Conservation (phyloP, 257 asterid species). For the Schizonepeta tenuifolia region DNA sequence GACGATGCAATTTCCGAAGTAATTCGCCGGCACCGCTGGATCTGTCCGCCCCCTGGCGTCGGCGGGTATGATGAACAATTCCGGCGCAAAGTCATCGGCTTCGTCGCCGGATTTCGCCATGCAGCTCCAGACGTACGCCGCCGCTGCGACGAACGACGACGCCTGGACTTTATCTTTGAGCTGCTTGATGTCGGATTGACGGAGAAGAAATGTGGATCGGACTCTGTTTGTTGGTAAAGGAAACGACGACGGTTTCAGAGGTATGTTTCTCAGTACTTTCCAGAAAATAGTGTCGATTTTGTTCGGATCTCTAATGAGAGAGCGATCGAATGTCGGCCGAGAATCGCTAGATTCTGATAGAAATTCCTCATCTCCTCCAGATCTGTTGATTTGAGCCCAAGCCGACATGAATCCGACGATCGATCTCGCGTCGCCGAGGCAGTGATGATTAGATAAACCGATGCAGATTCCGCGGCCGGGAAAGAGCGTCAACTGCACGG, state of each 20-base stretch:
- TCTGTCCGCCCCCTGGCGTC: constrained; percentile 33
- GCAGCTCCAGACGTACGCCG: constrained; percentile 44
- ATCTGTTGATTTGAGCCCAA: constrained; percentile 47
- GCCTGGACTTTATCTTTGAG: constrained; percentile 34
- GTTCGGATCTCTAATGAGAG: neutral
- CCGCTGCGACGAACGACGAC: constrained; percentile 42
- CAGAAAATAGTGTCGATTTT: neutral
- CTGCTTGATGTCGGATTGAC: constrained; percentile 30
- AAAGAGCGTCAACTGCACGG: constrained; percentile 45
- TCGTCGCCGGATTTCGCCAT: constrained; percentile 34
- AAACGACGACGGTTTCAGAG: constrained; percentile 16
- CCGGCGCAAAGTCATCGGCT: neutral
- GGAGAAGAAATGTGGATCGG: constrained; percentile 22
- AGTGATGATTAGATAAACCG: constrained; percentile 2
- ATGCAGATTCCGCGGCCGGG: constrained; percentile 40
- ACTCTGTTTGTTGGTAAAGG: constrained; percentile 30
- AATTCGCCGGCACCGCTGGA: constrained; percentile 29
- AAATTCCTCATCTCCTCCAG: constrained; percentile 6
- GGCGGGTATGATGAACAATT: constrained; percentile 31
- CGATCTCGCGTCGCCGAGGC: constrained; percentile 30
- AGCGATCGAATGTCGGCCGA: constrained; percentile 36
- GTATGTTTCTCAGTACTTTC: neutral
- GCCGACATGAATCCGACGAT: constrained; percentile 38
- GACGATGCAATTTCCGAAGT: constrained; percentile 44
- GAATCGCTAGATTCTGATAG: neutral